phyloP scores from a whole-genome alignment of 1,284 basidiomycete genomes.

The Stygiomarasmius scandens region DNA sequence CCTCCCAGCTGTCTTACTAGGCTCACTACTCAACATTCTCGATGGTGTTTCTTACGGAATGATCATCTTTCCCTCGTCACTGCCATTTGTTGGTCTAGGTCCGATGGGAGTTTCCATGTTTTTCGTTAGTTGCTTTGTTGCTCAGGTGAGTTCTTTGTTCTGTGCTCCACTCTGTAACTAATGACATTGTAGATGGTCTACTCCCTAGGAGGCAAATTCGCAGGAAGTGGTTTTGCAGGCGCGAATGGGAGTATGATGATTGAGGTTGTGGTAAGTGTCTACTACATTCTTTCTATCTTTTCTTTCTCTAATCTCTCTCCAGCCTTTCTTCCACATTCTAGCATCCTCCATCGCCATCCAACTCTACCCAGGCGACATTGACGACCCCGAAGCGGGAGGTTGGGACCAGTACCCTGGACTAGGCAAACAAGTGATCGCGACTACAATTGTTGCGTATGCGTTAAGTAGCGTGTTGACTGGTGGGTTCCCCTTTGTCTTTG shows the following conservation, averaged over 20 bases:
- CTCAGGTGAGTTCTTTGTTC: conserved; percentile 10
- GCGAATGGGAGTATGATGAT: conserved; percentile 99
- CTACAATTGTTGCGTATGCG: conserved; percentile 89
- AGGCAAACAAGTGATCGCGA: conserved; percentile 71
- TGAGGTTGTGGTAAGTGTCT: conserved; percentile 80
- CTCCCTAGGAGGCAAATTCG: conserved; percentile 50
- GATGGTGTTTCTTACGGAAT: conserved; percentile 92
- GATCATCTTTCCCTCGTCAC: conserved; percentile 66
- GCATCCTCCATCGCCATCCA: conserved; percentile 70
- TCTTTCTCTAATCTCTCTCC: not conserved
- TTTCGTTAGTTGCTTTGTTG: conserved; percentile 56
- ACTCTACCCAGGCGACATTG: not conserved
- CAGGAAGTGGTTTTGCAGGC: conserved; percentile 87
- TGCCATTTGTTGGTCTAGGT: conserved; percentile 74
- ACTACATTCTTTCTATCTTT: conserved; percentile 9
- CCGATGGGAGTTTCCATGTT: conserved; percentile 95
- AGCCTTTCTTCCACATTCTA: conserved; percentile 12
- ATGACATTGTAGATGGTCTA: not conserved
- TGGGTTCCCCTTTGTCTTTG: conserved; percentile 29
- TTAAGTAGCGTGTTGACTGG: conserved; percentile 92
- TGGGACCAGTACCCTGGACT: not conserved
- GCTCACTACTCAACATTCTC: conserved; percentile 87
- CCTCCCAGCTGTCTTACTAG: conserved; percentile 57
- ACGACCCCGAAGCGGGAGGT: too few relatives aligned
- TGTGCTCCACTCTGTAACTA: conserved; percentile 75